phyloP scores from a whole-genome alignment of 2,329 filamentous ascomycete genomes.

The Alternaria ethzedia region DNA sequence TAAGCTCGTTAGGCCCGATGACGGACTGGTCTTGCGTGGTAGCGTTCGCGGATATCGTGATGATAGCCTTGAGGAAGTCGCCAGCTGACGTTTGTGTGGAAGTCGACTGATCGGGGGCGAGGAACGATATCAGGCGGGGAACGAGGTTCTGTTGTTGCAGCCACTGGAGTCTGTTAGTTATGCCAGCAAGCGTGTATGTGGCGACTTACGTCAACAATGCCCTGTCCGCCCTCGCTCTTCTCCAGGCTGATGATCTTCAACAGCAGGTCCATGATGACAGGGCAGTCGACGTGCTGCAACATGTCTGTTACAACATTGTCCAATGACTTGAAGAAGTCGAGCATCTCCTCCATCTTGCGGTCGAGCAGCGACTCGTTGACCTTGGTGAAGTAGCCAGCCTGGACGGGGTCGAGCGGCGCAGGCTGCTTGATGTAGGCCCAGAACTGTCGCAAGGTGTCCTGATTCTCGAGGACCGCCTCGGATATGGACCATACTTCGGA shows the following conservation, averaged over 20 bases:
- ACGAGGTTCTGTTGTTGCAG: slow-evolving; percentile 88
- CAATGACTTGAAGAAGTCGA: slow-evolving; percentile 83
- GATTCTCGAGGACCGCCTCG: slow-evolving; percentile 88
- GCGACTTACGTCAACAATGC: slow-evolving; percentile 82
- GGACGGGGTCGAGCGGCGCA: slow-evolving; percentile 87
- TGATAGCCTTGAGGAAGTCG: slow-evolving; percentile 98
- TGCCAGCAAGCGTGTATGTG: background rate
- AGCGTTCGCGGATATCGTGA: slow-evolving; percentile 97
- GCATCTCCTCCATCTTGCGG: slow-evolving; percentile 97
- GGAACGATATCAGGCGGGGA: slow-evolving; percentile 82
- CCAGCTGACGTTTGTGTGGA: slow-evolving; percentile 95
- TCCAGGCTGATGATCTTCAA: slow-evolving; percentile 97
- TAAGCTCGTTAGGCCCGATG: slow-evolving; percentile 96
- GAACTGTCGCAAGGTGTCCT: slow-evolving; percentile 77
- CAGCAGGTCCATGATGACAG: slow-evolving; percentile 97
- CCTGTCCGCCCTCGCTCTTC: slow-evolving; percentile 87
- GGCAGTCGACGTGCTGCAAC: slow-evolving; percentile 92
- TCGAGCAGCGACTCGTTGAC: slow-evolving; percentile 98
- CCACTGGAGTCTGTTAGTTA: slow-evolving; percentile 66
- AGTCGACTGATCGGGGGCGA: slow-evolving; percentile 82
- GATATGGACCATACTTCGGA: slow-evolving; percentile 98
- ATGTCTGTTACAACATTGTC: slow-evolving; percentile 83
- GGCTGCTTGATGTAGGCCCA: slow-evolving; percentile 87
- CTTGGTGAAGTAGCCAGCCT: slow-evolving; percentile 98
- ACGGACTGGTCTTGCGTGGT: slow-evolving; percentile 99